These are phyloP conservation scores for Imleria badia DNA, from an alignment of 768 basidiomycete genomes.

Conservation along the genomic window DNA sequence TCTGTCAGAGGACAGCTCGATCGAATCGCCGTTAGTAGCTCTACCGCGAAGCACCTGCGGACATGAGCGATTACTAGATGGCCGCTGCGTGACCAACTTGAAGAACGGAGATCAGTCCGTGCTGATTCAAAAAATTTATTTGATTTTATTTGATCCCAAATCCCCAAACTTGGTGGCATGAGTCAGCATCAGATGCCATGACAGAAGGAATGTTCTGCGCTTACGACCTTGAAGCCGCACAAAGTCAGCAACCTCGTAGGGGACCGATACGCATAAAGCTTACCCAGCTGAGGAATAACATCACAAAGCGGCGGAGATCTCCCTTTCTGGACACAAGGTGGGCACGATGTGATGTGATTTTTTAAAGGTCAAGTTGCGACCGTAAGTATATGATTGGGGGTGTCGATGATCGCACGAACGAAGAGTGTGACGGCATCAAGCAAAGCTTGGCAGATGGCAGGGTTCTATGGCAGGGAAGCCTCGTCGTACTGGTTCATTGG, in stretches of 20 bases:
- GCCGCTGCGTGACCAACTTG: not conserved
- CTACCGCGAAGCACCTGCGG: slow-evolving; percentile 25
- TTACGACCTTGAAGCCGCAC: no score
- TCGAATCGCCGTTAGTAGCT: slow-evolving; percentile 1
- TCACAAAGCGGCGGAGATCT: slow-evolving; percentile 1
- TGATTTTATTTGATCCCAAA: not conserved
- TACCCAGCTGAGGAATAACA: not conserved
- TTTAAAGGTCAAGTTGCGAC: not conserved
- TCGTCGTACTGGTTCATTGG: not conserved
- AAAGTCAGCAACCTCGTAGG: slow-evolving; percentile 11
- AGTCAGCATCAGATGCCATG: no score
- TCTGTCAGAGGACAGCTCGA: not conserved
- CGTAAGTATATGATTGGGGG: not conserved
- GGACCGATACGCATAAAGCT: not conserved
- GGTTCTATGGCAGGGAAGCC: not conserved
- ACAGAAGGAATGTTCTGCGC: no score
- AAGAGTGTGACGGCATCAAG: slow-evolving; percentile 1
- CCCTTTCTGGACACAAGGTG: no score
- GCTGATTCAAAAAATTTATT: slow-evolving; percentile 1
- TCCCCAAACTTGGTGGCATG: not conserved
- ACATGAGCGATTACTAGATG: slow-evolving; percentile 7
- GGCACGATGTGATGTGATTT: not conserved
- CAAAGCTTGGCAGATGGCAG: slow-evolving; percentile 1
- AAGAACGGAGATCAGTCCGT: slow-evolving; percentile 12
- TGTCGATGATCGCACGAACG: not conserved